Evolutionary conservation across 345 rosid genomes (phyloP).

Genomic region (Trapa incisa): DNA sequence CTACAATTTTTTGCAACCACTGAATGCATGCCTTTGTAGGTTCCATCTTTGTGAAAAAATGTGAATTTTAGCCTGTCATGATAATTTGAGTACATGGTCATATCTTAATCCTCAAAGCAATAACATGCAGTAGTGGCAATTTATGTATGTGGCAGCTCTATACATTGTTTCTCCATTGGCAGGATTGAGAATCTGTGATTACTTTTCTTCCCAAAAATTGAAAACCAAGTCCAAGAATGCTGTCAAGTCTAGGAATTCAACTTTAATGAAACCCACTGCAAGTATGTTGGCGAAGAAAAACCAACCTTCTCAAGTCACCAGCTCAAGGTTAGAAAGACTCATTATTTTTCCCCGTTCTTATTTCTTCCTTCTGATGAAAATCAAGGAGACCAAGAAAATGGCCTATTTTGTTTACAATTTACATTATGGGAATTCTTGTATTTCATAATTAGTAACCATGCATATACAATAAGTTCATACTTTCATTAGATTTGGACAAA

Average conservation of each 20-base stretch:
- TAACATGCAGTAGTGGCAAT: not conserved
- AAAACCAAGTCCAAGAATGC: slow-evolving; percentile 27
- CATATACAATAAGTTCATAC: not conserved
- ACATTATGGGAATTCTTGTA: not conserved
- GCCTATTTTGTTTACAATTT: not conserved
- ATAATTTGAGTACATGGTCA: not conserved
- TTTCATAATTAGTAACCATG: not conserved
- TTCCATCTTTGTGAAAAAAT: not conserved
- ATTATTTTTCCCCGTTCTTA: not conserved
- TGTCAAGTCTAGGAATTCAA: slow-evolving; percentile 57
- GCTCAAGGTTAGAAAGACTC: slow-evolving; percentile 31
- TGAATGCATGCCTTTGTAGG: not conserved
- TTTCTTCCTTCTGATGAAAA: not conserved
- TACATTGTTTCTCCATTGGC: slow-evolving; percentile 3
- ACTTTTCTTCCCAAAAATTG: slow-evolving; percentile 18
- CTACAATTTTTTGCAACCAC: not conserved
- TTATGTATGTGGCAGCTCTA: not conserved
- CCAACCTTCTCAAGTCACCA: slow-evolving; percentile 17
- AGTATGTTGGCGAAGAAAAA: slow-evolving; percentile 82
- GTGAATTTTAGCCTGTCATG: not conserved
- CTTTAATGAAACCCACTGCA: slow-evolving; percentile 92
- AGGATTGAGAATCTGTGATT: slow-evolving; percentile 37
- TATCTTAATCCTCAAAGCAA: not conserved
- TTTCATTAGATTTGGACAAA: not conserved
- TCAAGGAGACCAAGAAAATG: not conserved